Base-by-base conservation (phyloP, 495 filamentous ascomycete species). In the Recurvomyces mirabilis region DNA sequence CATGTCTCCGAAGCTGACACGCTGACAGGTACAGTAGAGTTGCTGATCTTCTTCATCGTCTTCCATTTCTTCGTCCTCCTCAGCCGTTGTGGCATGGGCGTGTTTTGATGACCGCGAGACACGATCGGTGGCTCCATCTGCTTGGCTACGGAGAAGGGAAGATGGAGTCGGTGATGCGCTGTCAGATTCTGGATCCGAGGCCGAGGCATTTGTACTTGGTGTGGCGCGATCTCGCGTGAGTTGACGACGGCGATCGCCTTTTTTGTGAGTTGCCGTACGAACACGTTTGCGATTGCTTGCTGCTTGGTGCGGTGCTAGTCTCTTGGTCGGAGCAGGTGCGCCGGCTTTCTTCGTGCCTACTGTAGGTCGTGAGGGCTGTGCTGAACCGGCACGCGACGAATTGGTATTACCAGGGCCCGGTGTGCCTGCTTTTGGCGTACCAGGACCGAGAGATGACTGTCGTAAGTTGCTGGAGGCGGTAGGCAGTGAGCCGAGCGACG, bases 1-100 rank as follows among this genome's bases (percentile, higher is more conserved):
- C 91, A 98, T 98, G 58, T 95, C 84, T 30, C 91, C 91, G 66
- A 83, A 89, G 61, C 84, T 93, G 46, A 94, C 84, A 51, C 80
- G 84, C 58, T 91, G 82, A 61, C 91, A 98, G 20, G 80, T 74
- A 64, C 91, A 98, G 62, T 98, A 98, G 48, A 88, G 82, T 56
- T 77, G 79, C 65, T 96, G 89, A 41, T 80, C 86, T 24, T 89
- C 86, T 31, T 93, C 89, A 34, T 87, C 85, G 24, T 83, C 84
- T 1, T 79, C 73, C 10, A 82, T 84, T 14, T 77, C 77, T 25
- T 75, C 81, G 25, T 78, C 68, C 43, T 82, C 78, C 19, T 41
- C 52, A 56, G 60, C 26, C 54, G 55, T 32, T 53, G 40, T 20
- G 15, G 40, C 15, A 11, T 17, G 11, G 37, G 25, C 28, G 18